These are phyloP conservation scores for Colletotrichum brevisporum DNA, from an alignment of 2,329 filamentous ascomycete species.

Conservation along the genomic window DNA sequence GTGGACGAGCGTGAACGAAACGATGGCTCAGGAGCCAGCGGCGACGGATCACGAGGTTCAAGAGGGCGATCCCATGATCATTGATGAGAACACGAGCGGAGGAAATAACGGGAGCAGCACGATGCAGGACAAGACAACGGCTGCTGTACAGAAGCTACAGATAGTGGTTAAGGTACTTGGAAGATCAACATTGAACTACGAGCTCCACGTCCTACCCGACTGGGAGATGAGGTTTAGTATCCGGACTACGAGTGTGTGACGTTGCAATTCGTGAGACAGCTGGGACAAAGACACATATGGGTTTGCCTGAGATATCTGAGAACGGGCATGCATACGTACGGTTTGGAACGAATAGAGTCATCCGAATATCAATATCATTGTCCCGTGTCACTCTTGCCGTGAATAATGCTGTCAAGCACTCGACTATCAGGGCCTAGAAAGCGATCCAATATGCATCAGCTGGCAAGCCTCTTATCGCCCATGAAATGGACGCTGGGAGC, in stretches of 20 bases:
- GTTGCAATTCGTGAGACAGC: constrained; percentile 5
- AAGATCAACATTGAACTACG: constrained; percentile 7
- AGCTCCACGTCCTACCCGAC: constrained; percentile 3
- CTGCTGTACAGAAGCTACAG: neutral
- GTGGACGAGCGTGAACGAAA: neutral
- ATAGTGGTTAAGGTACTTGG: constrained; percentile 7
- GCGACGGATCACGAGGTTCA: constrained; percentile 6
- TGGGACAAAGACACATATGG: neutral
- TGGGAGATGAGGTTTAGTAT: constrained; percentile 6
- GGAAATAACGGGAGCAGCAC: neutral
- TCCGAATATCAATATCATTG: constrained; percentile 4
- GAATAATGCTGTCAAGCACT: constrained; percentile 6
- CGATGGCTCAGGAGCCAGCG: constrained; percentile 1
- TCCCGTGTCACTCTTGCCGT: constrained; percentile 7
- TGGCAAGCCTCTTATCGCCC: too few species aligned
- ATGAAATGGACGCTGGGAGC: too few species aligned
- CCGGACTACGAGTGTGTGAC: constrained; percentile 6
- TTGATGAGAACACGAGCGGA: constrained; percentile 6
- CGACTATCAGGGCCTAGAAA: constrained; percentile 2
- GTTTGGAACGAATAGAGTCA: constrained; percentile 6
- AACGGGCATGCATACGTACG: neutral
- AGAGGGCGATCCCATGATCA: constrained; percentile 4
- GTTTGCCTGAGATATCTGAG: neutral
- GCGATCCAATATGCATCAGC: neutral
- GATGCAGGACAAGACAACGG: constrained; percentile 1